phyloP scores from a whole-genome alignment of 495 filamentous ascomycete species.

The Aspergillus bridgeri region DNA sequence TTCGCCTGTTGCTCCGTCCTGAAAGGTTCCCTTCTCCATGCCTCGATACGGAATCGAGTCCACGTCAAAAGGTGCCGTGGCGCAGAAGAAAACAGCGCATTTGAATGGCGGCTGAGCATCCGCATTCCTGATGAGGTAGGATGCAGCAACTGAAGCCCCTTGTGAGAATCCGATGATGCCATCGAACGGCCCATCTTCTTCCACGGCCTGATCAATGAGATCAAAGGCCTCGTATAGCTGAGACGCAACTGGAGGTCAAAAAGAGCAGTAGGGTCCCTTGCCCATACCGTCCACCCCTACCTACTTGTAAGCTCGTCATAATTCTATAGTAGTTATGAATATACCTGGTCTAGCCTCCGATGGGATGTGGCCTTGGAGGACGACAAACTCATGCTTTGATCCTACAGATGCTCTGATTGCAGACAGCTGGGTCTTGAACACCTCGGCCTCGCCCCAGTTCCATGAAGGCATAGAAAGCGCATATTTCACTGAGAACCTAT shows the following conservation, averaged over 20 bases:
- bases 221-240: neutral
- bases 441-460: neutral
- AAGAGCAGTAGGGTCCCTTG: neutral
- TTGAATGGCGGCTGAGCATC: neutral
- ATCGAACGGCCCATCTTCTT: neutral
- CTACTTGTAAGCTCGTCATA: neutral
- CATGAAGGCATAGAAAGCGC: constrained; percentile 2
- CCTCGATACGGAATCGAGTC: neutral
- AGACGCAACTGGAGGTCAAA: neutral
- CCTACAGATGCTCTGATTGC: neutral
- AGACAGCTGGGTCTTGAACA: neutral
- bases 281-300: neutral
- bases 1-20: neutral
- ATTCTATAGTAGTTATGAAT: neutral
- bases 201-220: neutral
- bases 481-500: neutral
- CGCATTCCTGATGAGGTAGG: neutral
- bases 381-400: neutral
- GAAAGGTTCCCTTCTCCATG: neutral
- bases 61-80: neutral
- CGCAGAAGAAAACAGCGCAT: neutral
- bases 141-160: neutral
- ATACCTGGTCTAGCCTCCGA: neutral
- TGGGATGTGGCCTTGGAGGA: neutral
- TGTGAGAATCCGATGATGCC: constrained; percentile 2